These are phyloP conservation scores for Pouteria glomerata DNA, from an alignment of 148 eudicot genomes.

Conservation along the genomic window DNA sequence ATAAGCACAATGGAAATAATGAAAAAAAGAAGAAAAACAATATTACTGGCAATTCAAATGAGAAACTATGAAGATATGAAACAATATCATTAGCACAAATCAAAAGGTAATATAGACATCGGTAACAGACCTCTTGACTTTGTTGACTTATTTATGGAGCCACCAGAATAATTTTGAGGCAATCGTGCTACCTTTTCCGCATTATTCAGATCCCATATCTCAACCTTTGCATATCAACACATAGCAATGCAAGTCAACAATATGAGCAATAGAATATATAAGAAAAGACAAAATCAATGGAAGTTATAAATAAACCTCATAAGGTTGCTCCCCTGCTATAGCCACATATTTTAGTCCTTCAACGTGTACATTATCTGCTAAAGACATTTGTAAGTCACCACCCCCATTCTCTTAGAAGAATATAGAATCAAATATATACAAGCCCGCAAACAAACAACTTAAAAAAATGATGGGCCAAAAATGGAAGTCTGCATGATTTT, in stretches of 20 bases:
- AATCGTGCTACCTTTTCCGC: conserved; percentile 53
- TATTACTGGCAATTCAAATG: too few relatives aligned
- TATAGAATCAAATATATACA: background rate
- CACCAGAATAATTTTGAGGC: conserved; percentile 35
- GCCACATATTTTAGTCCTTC: conserved; percentile 60
- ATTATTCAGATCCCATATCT: conserved; percentile 86
- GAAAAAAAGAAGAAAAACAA: background rate
- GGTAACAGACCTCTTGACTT: conserved; percentile 48
- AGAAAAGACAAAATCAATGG: background rate
- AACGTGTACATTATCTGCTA: conserved; percentile 27
- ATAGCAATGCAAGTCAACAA: conserved; percentile 15
- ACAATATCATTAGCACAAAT: background rate
- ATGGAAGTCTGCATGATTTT: background rate
- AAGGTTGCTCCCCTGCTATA: conserved; percentile 68
- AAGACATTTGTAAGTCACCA: background rate
- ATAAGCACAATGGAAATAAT: too few relatives aligned
- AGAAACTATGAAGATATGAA: background rate
- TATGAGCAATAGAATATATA: conserved; percentile 1
- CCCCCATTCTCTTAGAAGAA: background rate
- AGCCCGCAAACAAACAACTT: background rate
- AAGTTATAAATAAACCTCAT: conserved; percentile 44
- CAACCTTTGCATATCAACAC: conserved; percentile 52
- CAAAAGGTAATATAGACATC: conserved; percentile 7
- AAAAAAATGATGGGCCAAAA: background rate
- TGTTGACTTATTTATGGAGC: conserved; percentile 22